Conservation (phyloP, 306 rosid species). For the Trifolium fragiferum region DNA sequence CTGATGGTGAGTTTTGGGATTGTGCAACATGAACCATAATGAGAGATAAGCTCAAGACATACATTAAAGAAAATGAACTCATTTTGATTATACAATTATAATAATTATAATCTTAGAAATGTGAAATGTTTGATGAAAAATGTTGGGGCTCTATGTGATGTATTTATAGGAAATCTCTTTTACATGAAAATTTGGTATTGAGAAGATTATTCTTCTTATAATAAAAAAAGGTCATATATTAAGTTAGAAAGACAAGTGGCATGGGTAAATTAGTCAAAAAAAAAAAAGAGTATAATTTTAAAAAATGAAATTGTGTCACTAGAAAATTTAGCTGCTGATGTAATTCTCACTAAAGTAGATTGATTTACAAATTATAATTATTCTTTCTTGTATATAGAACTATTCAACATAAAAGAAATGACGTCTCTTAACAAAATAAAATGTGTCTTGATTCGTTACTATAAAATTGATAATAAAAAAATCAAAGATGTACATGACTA, state of each 20-base stretch:
- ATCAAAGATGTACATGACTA: too few species aligned
- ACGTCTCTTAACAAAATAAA: too few species aligned
- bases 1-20: conserved; percentile 43
- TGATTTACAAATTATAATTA: too few species aligned
- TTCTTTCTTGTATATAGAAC: too few species aligned
- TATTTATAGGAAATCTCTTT: not conserved
- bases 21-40: not conserved
- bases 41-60: conserved; percentile 10
- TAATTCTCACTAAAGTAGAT: not conserved
- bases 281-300: not conserved
- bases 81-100: not conserved
- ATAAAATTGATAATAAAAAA: too few species aligned
- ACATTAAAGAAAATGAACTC: not conserved
- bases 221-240: not conserved
- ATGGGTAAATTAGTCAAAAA: too few species aligned
- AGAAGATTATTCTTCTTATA: not conserved
- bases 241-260: not conserved
- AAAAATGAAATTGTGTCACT: not conserved
- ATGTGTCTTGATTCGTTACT: too few species aligned
- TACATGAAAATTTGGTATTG: not conserved
- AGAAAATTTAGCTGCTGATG: not conserved
- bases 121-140: conserved; percentile 26
- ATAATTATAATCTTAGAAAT: not conserved
- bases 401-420: too few species aligned
- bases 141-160: not conserved